Conservation (phyloP, 176 grass and related monocot species). For the Cocos nucifera region DNA sequence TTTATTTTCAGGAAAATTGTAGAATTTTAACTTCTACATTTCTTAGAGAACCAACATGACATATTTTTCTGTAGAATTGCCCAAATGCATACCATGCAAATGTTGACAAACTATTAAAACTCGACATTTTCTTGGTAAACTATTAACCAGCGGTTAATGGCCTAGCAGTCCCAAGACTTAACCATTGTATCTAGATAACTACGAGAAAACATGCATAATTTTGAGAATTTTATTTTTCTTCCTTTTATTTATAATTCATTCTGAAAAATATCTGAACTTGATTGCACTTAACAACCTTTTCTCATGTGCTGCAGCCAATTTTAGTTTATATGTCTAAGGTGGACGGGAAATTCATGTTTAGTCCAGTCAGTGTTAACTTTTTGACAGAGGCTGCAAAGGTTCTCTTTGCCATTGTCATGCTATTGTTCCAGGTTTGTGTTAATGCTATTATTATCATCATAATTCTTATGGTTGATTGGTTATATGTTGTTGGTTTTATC, state of each 20-base stretch:
- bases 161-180: too few species aligned
- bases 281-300: slow-evolving; percentile 4
- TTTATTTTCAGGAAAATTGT: too few species aligned
- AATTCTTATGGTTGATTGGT: neutral
- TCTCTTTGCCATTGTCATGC: slow-evolving; percentile 79
- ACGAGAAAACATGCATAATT: neutral
- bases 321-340: slow-evolving; percentile 98
- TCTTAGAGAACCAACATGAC: too few species aligned
- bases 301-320: slow-evolving; percentile 60
- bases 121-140: too few species aligned
- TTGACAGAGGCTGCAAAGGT: slow-evolving; percentile 81
- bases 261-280: neutral
- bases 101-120: too few species aligned
- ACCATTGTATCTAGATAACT: neutral
- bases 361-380: slow-evolving; percentile 92
- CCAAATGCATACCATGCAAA: too few species aligned
- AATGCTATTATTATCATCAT: neutral
- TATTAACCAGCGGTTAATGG: too few species aligned
- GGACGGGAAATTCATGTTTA: slow-evolving; percentile 96
- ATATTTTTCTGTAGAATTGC: too few species aligned
- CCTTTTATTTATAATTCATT: neutral
- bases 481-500: neutral
- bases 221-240: neutral
- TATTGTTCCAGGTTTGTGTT: slow-evolving; percentile 77
- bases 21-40: too few species aligned